Evolutionary conservation across 164 flowering plant genomes (phyloP).

Genomic region (Macadamia integrifolia): DNA sequence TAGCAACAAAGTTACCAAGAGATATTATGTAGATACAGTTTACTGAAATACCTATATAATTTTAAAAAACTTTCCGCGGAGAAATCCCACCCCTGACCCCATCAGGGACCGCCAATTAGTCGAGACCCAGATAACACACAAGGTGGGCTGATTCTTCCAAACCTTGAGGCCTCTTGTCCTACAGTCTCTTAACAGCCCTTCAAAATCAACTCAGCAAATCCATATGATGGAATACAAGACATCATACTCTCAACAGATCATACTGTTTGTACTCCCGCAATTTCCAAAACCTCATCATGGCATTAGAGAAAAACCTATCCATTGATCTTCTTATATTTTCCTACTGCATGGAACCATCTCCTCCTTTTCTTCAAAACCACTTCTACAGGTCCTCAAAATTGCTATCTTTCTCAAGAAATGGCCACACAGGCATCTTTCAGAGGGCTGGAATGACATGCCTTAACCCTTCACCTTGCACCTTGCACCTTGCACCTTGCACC

Average conservation of each 20-base stretch:
- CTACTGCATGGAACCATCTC: slow-evolving; percentile 63
- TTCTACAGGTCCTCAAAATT: slow-evolving; percentile 47
- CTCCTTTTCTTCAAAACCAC: slow-evolving; percentile 36
- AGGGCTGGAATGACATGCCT: slow-evolving; percentile 72
- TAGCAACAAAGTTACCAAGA: no score
- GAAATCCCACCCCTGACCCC: no score
- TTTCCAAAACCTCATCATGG: slow-evolving; percentile 9
- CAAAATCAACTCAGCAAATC: no score
- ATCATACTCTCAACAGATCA: no score
- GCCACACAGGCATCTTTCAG: slow-evolving; percentile 43
- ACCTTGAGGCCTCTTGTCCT: not conserved
- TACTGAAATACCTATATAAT: no score
- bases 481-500: slow-evolving; percentile 31
- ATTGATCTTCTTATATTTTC: slow-evolving; percentile 33
- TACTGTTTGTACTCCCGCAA: slow-evolving; percentile 17
- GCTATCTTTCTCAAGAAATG: slow-evolving; percentile 70
- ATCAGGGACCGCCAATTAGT: no score
- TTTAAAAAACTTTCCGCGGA: no score
- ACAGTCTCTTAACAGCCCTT: slow-evolving; percentile 3
- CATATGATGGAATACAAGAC: no score
- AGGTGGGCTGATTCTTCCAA: no score
- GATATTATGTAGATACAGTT: no score
- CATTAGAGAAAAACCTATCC: slow-evolving; percentile 13
- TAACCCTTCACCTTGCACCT: slow-evolving; percentile 72
- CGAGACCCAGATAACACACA: no score